Conservation (phyloP, 2,329 filamentous ascomycete genomes). For the Botrytis medusae region DNA sequence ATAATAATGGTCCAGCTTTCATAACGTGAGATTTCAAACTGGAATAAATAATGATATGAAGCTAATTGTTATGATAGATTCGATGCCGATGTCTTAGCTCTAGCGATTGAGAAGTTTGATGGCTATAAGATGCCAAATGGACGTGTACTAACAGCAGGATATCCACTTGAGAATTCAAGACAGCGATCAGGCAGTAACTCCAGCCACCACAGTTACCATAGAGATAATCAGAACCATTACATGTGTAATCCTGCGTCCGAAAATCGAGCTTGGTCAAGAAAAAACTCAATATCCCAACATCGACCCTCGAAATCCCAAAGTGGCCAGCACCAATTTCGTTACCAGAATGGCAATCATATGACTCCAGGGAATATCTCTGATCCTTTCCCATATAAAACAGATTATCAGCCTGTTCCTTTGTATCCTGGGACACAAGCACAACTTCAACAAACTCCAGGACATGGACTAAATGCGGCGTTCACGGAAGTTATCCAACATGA, state of each 20-base stretch:
- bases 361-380: neutral
- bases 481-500: constrained; percentile 22
- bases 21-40: constrained; percentile 29
- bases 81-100: constrained; percentile 7
- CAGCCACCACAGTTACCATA: constrained; percentile 17
- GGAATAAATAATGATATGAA: neutral
- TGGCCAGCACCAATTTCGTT: neutral
- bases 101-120: constrained; percentile 18
- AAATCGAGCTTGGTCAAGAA: neutral
- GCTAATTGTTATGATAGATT: constrained; percentile 10
- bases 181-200: constrained; percentile 23
- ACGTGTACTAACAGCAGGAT: constrained; percentile 5
- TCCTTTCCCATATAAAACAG: neutral
- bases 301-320: constrained; percentile 20
- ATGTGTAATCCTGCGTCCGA: neutral
- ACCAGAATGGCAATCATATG: constrained; percentile 1
- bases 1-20: constrained; percentile 24
- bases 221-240: neutral
- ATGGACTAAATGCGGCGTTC: neutral
- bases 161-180: constrained; percentile 17
- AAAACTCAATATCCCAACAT: constrained; percentile 15
- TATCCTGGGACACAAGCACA: neutral
- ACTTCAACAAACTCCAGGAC: neutral
- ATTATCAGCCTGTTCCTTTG: neutral
- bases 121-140: constrained; percentile 13